Percentiles rank a stretch among this genome's conserved stretches.
Evolutionary conservation across 2,329 filamentous ascomycete species (phyloP).

Genomic region (Tolypocladium nubicola): DNA sequence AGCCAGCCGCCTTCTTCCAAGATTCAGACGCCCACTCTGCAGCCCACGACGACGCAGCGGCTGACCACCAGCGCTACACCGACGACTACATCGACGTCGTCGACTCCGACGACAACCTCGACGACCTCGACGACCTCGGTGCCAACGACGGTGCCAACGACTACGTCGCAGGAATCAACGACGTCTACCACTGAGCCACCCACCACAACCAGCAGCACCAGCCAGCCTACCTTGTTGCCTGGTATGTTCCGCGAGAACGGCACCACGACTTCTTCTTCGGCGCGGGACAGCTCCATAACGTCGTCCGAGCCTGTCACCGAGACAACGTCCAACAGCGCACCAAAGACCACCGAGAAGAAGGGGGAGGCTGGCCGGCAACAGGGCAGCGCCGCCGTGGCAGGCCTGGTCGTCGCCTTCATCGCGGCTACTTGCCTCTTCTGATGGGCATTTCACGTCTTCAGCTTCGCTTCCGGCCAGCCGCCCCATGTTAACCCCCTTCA

Average conservation of each 20-base stretch:
- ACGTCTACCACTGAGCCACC: slow-evolving; percentile 2
- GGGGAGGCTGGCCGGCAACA: slow-evolving; percentile 37
- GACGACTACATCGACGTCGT: background rate
- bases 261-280: slow-evolving; percentile 16
- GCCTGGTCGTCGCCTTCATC: slow-evolving; percentile 44
- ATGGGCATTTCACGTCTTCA: background rate
- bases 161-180: background rate
- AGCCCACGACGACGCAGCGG: background rate
- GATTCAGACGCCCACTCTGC: background rate
- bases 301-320: slow-evolving; percentile 10
- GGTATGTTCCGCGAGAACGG: slow-evolving; percentile 46
- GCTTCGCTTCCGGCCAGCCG: background rate
- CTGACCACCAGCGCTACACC: background rate
- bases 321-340: slow-evolving; percentile 15
- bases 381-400: slow-evolving; percentile 39
- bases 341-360: slow-evolving; percentile 25
- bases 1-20: slow-evolving; percentile 7
- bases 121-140: background rate
- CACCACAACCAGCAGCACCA: slow-evolving; percentile 5
- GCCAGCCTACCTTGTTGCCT: slow-evolving; percentile 20
- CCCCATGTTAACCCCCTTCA: background rate
- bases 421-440: slow-evolving; percentile 40
- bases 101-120: background rate
- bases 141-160: background rate
- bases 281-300: background rate